Percentiles rank a stretch among this genome's conserved stretches.
These are phyloP conservation scores for Fusarium verrucosum DNA, from an alignment of 2,329 filamentous ascomycete species.

Conservation along the genomic window DNA sequence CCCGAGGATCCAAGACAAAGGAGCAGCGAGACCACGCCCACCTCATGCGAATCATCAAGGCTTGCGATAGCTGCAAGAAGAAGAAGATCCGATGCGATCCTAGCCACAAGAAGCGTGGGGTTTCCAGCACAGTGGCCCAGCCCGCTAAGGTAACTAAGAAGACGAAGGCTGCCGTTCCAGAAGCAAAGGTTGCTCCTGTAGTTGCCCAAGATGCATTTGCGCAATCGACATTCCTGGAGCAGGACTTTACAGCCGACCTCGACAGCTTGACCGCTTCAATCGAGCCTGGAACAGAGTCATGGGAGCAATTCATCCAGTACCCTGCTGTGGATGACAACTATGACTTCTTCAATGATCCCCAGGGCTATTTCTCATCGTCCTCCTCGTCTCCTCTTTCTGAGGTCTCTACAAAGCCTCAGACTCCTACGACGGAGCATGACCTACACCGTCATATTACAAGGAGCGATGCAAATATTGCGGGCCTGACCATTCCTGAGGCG, in stretches of 20 bases:
- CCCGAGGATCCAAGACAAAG: slow-evolving; percentile 71
- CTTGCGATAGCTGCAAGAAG: slow-evolving; percentile 68
- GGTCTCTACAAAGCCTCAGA: slow-evolving; percentile 43
- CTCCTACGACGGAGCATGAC: slow-evolving; percentile 42
- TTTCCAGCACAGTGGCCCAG: slow-evolving; percentile 46
- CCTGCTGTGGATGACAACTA: slow-evolving; percentile 52
- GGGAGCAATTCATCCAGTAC: slow-evolving; percentile 60
- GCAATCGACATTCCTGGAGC: slow-evolving; percentile 28
- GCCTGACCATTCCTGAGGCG: slow-evolving; percentile 13
- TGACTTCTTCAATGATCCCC: slow-evolving; percentile 58
- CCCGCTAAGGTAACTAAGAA: slow-evolving; percentile 55
- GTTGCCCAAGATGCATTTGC: slow-evolving; percentile 17
- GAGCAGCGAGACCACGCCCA: slow-evolving; percentile 74
- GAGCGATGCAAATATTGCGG: slow-evolving; percentile 5
- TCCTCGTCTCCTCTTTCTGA: slow-evolving; percentile 42
- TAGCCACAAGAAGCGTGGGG: slow-evolving; percentile 62
- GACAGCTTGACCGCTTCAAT: slow-evolving; percentile 31
- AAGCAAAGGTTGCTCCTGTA: slow-evolving; percentile 19
- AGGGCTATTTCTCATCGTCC: slow-evolving; percentile 54
- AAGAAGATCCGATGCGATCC: slow-evolving; percentile 73
- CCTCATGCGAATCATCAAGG: slow-evolving; percentile 73
- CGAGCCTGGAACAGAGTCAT: slow-evolving; percentile 45
- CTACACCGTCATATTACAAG: slow-evolving; percentile 2
- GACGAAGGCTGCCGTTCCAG: slow-evolving; percentile 44
- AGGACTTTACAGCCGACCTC: slow-evolving; percentile 37